These are phyloP conservation scores for Penstemon davidsonii DNA, from an alignment of 257 asterid genomes.

Conservation along the genomic window DNA sequence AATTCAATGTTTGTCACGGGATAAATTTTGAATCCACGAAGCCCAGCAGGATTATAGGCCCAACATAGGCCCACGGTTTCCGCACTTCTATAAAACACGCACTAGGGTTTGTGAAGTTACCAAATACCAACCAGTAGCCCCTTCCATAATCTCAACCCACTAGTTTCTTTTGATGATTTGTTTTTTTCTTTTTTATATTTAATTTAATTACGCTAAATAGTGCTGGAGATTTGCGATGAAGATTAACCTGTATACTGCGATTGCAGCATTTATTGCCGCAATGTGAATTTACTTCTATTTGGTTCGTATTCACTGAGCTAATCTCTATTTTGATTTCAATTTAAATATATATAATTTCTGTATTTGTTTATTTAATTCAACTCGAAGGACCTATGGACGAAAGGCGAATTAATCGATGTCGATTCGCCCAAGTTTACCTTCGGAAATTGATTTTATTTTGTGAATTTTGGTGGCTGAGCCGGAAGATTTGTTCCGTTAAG, in stretches of 20 bases:
- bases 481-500: constrained; percentile 35
- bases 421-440: constrained; percentile 82
- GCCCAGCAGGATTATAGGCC: no score
- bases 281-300: constrained; percentile 39
- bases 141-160: no score
- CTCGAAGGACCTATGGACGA: constrained; percentile 87
- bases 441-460: constrained; percentile 43
- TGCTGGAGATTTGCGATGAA: constrained; percentile 34
- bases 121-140: no score
- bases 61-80: no score
- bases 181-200: background rate
- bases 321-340: background rate
- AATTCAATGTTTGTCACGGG: no score
- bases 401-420: constrained; percentile 50
- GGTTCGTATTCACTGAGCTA: constrained; percentile 98
- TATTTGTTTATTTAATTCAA: background rate
- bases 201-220: background rate
- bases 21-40: no score
- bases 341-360: no score
- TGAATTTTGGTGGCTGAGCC: constrained; percentile 52
- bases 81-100: constrained; percentile 1
- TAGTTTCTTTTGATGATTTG: background rate
- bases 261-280: constrained; percentile 37
- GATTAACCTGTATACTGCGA: constrained; percentile 27
- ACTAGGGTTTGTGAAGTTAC: background rate